A percentile compares a stretch with the other conserved stretches of the same genome.
Conservation (phyloP, 768 basidiomycete genomes). For the Tulasnella sp. region DNA sequence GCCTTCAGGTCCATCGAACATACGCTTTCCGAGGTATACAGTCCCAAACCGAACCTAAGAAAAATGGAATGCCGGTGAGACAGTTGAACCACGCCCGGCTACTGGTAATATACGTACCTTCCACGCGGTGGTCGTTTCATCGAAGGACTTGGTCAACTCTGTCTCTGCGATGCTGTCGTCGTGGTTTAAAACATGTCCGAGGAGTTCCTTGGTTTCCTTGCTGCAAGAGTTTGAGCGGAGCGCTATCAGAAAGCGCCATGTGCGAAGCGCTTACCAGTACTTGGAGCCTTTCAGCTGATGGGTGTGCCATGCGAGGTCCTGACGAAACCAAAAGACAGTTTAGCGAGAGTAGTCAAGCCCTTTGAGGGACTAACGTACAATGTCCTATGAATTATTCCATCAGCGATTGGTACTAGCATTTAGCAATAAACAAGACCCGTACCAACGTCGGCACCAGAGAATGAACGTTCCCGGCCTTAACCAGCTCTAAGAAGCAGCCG, state of each 20-base stretch:
- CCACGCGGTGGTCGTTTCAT: background rate
- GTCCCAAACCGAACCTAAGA: background rate
- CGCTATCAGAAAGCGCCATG: background rate
- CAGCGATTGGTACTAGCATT: no score
- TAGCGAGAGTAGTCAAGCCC: no score
- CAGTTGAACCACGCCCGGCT: background rate
- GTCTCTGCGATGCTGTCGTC: conserved; percentile 2
- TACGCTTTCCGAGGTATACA: background rate
- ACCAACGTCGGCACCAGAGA: conserved; percentile 17
- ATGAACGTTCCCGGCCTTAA: background rate
- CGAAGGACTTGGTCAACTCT: background rate
- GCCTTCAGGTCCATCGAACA: background rate
- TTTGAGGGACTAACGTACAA: no score
- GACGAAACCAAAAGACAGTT: no score
- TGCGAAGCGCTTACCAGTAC: background rate
- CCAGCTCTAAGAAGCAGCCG: conserved; percentile 15
- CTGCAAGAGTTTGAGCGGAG: background rate
- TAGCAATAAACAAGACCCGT: background rate
- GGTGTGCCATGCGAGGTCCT: conserved; percentile 17
- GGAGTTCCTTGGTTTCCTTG: background rate
- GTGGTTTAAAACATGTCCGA: conserved; percentile 2
- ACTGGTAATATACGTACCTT: background rate
- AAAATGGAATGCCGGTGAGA: background rate
- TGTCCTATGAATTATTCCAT: no score
- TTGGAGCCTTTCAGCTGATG: conserved; percentile 14